Evolutionary conservation across 805 yeast genomes (phyloP).

Genomic region (Lachancea cidri): DNA sequence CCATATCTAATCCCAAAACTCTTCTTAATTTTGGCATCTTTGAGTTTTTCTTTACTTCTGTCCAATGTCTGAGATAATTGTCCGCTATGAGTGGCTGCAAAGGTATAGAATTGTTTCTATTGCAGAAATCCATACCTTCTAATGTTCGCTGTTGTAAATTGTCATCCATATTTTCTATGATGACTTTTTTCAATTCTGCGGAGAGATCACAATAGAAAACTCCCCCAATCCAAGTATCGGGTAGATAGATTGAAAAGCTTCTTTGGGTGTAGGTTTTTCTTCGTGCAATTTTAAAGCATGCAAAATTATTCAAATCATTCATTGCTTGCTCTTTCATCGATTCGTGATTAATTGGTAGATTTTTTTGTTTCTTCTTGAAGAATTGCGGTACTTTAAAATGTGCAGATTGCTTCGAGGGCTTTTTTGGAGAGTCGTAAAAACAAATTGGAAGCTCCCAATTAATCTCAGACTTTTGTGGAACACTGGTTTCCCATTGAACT

Average conservation of each 20-base stretch:
- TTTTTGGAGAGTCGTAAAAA: constrained; percentile 16
- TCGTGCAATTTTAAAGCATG: constrained; percentile 57
- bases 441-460: constrained; percentile 49
- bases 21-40: constrained; percentile 12
- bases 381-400: neutral
- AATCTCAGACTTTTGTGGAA: constrained; percentile 37
- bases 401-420: neutral
- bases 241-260: constrained; percentile 43
- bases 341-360: neutral
- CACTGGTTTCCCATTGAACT: constrained; percentile 30
- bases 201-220: constrained; percentile 47
- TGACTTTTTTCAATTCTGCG: constrained; percentile 23
- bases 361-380: constrained; percentile 1
- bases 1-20: constrained; percentile 25
- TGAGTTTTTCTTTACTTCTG: constrained; percentile 30
- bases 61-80: constrained; percentile 44
- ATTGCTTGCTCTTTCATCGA: constrained; percentile 2
- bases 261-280: constrained; percentile 47
- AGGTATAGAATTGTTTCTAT: constrained; percentile 37
- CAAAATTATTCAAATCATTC: constrained; percentile 21
- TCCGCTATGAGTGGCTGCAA: constrained; percentile 58
- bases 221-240: constrained; percentile 61
- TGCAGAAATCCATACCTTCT: constrained; percentile 27
- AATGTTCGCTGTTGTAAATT: constrained; percentile 4
- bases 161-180: constrained; percentile 14